Percentiles rank a stretch among this genome's conserved stretches.
These are phyloP conservation scores for Sicyos edulis DNA, from an alignment of 306 rosid genomes.

Conservation along the genomic window DNA sequence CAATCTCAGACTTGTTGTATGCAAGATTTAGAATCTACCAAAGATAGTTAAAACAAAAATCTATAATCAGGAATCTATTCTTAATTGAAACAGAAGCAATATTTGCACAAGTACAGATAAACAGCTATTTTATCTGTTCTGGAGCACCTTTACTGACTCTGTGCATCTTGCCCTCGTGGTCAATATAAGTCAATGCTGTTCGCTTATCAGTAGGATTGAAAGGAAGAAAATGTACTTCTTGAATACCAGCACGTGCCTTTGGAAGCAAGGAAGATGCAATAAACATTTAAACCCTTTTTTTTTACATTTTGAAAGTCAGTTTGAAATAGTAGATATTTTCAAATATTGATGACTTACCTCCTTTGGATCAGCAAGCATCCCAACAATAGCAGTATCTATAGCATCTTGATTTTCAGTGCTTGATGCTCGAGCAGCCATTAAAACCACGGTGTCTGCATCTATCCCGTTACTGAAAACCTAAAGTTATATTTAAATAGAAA, in stretches of 20 bases:
- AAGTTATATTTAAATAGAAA: slow-evolving; percentile 18
- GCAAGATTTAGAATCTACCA: slow-evolving; percentile 78
- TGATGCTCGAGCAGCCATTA: slow-evolving; percentile 97
- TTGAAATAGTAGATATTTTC: background rate
- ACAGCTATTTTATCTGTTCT: too few species aligned
- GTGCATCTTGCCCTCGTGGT: slow-evolving; percentile 78
- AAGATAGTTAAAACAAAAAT: background rate
- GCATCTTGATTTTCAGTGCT: slow-evolving; percentile 97
- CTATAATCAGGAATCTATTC: background rate
- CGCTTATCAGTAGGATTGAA: slow-evolving; percentile 98
- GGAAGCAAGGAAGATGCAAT: slow-evolving; percentile 13
- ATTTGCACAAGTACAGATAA: background rate
- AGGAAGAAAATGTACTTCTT: slow-evolving; percentile 93
- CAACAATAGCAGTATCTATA: slow-evolving; percentile 91
- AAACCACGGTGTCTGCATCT: slow-evolving; percentile 78
- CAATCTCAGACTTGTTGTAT: slow-evolving; percentile 81
- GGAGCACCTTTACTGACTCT: slow-evolving; percentile 99
- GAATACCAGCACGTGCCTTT: slow-evolving; percentile 94
- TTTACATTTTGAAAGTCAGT: background rate
- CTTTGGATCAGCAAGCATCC: slow-evolving; percentile 95
- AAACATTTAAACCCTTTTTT: background rate
- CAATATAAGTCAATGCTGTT: slow-evolving; percentile 89
- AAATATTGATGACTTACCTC: slow-evolving; percentile 42
- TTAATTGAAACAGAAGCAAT: background rate
- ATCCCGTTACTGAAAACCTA: slow-evolving; percentile 89